Evolutionary conservation across 345 rosid genomes (phyloP).

Genomic region (Cochlearia excelsa): DNA sequence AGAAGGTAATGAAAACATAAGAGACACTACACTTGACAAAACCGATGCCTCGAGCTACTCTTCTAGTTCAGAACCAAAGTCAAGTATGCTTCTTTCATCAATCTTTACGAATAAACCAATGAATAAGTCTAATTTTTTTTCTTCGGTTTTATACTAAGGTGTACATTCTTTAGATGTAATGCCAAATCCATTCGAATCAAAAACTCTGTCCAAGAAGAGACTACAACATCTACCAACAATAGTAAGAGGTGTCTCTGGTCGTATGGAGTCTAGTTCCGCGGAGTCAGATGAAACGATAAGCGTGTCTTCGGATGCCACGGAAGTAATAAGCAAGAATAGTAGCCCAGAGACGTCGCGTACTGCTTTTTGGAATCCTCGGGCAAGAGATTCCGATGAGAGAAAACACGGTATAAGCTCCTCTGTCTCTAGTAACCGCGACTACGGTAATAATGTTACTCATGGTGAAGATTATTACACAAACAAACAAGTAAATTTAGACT

Average conservation of each 20-base stretch:
- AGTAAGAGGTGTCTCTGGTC: slow-evolving; percentile 22
- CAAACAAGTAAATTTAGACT: slow-evolving; percentile 47
- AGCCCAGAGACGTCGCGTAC: slow-evolving; percentile 19
- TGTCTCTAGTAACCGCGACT: slow-evolving; percentile 34
- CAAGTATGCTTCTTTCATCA: slow-evolving; percentile 19
- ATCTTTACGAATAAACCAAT: slow-evolving; percentile 15
- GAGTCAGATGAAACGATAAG: slow-evolving; percentile 23
- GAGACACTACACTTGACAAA: slow-evolving; percentile 42
- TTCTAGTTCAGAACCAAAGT: slow-evolving; percentile 30
- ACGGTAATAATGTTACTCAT: slow-evolving; percentile 28
- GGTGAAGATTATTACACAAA: slow-evolving; percentile 40
- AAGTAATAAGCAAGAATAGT: slow-evolving; percentile 24
- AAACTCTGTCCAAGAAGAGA: slow-evolving; percentile 22
- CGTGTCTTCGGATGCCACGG: slow-evolving; percentile 17
- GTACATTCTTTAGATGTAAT: slow-evolving; percentile 18
- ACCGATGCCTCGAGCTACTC: slow-evolving; percentile 43
- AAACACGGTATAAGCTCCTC: slow-evolving; percentile 40
- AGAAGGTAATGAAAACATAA: slow-evolving; percentile 33
- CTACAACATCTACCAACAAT: slow-evolving; percentile 20
- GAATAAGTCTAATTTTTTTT: neutral
- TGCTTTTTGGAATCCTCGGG: slow-evolving; percentile 17
- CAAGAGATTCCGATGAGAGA: slow-evolving; percentile 37
- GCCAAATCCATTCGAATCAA: slow-evolving; percentile 22
- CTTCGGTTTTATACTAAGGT: neutral
- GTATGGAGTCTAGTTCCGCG: slow-evolving; percentile 24